Evolutionary conservation across 305 asterid genomes (phyloP).

Genomic region (Fraxinus greggii): DNA sequence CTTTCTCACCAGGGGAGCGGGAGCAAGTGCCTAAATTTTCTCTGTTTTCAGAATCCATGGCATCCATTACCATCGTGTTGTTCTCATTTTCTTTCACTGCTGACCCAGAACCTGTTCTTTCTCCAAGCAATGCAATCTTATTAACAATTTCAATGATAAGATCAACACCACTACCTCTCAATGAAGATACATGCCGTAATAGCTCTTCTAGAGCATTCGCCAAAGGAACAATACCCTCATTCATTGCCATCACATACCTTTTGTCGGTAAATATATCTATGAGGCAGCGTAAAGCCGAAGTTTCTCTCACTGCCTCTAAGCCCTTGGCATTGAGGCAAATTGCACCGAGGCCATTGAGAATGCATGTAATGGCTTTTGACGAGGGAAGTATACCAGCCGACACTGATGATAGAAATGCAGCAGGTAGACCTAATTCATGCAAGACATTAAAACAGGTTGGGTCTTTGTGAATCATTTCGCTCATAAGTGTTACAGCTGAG

Average conservation of each 20-base stretch:
- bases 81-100: conserved; percentile 51
- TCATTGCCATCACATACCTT: conserved; percentile 78
- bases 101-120: conserved; percentile 45
- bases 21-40: conserved; percentile 56
- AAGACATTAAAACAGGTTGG: conserved; percentile 81
- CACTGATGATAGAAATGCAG: conserved; percentile 77
- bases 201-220: conserved; percentile 97
- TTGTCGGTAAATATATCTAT: conserved; percentile 73
- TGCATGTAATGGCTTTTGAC: conserved; percentile 88
- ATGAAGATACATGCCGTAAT: conserved; percentile 73
- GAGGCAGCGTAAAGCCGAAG: conserved; percentile 77
- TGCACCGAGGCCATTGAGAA: conserved; percentile 95
- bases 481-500: conserved; percentile 91
- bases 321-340: conserved; percentile 94
- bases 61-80: conserved; percentile 81
- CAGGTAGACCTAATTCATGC: conserved; percentile 90
- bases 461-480: conserved; percentile 96
- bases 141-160: conserved; percentile 81
- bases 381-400: conserved; percentile 79
- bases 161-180: conserved; percentile 84
- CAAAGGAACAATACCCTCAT: conserved; percentile 90
- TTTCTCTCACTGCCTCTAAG: conserved; percentile 84
- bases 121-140: conserved; percentile 59
- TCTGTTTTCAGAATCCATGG: conserved; percentile 61
- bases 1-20: conserved; percentile 32